Evolutionary conservation across 805 yeast genomes (phyloP), one percentile per base, ranked within the genome.

Genomic region (Barnettozyma botsteinii): DNA sequence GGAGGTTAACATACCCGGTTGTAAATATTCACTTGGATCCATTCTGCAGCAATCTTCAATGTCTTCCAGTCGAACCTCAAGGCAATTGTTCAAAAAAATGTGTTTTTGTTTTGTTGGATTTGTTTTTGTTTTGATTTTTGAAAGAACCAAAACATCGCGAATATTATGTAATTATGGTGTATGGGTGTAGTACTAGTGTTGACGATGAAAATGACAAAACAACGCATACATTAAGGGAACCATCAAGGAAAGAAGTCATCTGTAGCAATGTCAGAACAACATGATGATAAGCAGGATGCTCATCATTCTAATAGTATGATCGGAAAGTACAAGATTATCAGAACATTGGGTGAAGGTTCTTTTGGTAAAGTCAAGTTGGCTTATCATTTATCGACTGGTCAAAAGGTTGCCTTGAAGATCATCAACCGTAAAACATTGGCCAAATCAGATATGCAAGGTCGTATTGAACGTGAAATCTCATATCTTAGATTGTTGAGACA

Each of bases 281-380:
- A 46, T 28, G 56, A 50, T n/a, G 53, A 46, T 27, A 52, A 52
- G 33, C 52, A 47, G 27, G 58, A 55, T 27, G 37, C 42, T 36
- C 52, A 54, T 30, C 52, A 51, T 10, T 50, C 57, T 24, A 69
- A 67, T 8, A 62, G 67, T 14, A 55, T 89, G 42, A 86, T 93
- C 37, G 98, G 98, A 15, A 83, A 91, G 50, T 89, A 91, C 65
- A 96, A 89, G 60, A 82, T 89, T 38, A 85, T 89, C 51, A 85
- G 88, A 60, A 88, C 96, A 4, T 68, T 89, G 18, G 98, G 98
- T 27, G 97, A 89, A 59, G 98, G 98, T 19, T 88, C 96, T 0
- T 89, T 89, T 59, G 98, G 98, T 54, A 91, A 91, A 59, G 98
- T 89, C 48, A 89, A 89, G 59, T 69, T 89, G 52, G 95, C 95